phyloP scores from a whole-genome alignment of 225 moss, liverwort and hornwort species.

The Ulota crispa region DNA sequence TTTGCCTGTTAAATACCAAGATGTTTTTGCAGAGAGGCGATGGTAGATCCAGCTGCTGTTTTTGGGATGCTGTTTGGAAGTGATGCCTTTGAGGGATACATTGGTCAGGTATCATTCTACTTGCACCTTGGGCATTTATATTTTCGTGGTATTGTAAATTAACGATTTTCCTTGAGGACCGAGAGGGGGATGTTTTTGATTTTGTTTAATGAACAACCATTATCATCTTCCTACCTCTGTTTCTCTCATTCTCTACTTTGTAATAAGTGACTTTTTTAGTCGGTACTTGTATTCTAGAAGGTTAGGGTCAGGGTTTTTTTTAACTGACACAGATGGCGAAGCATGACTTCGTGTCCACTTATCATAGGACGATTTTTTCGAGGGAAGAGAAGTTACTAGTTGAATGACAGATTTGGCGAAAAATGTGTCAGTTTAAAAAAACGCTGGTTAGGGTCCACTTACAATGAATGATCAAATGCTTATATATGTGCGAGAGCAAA shows the following conservation, averaged over 20 bases:
- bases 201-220: neutral
- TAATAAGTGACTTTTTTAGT: neutral
- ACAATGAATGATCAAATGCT: neutral
- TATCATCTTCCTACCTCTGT: neutral
- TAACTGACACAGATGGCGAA: too few species aligned
- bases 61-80: slow-evolving; percentile 95
- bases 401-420: too few species aligned
- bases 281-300: neutral
- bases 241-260: neutral
- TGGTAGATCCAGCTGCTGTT: slow-evolving; percentile 88
- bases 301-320: too few species aligned
- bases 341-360: too few species aligned
- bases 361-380: too few species aligned
- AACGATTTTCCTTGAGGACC: neutral
- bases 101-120: slow-evolving; percentile 53
- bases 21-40: slow-evolving; percentile 52
- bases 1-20: neutral
- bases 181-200: neutral
- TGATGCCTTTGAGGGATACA: slow-evolving; percentile 77
- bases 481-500: neutral
- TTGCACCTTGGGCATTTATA: neutral
- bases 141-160: neutral
- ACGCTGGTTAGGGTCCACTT: too few species aligned
- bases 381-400: too few species aligned
- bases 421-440: too few species aligned